Evolutionary conservation across 441 rosid species (phyloP).

Genomic region (Breynia disticha): DNA sequence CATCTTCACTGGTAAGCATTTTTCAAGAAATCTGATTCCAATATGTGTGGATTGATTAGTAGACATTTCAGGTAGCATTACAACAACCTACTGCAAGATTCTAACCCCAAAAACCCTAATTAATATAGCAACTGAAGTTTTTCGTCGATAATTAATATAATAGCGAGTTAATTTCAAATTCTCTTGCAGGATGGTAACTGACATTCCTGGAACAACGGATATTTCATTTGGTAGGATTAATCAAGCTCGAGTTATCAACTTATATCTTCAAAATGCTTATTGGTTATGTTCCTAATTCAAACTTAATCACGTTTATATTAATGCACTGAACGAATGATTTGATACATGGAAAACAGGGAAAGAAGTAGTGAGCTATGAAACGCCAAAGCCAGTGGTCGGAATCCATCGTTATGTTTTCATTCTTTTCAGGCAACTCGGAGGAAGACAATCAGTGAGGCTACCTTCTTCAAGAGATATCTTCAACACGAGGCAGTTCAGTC

Average conservation of each 20-base stretch:
- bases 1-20: conserved; percentile 72
- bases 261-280: too few relatives aligned
- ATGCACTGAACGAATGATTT: too few relatives aligned
- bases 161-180: neutral
- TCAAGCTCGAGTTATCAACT: neutral
- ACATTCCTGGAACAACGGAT: conserved; percentile 90
- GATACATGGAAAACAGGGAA: conserved; percentile 32
- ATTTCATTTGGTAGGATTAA: conserved; percentile 6
- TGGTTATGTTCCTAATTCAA: too few relatives aligned
- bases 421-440: conserved; percentile 70
- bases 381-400: conserved; percentile 74
- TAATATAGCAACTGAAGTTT: too few relatives aligned
- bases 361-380: conserved; percentile 55
- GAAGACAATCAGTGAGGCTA: conserved; percentile 52
- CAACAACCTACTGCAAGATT: neutral
- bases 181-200: conserved; percentile 70
- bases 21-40: neutral
- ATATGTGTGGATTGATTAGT: neutral
- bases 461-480: conserved; percentile 55
- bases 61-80: neutral
- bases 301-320: too few relatives aligned
- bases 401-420: conserved; percentile 76
- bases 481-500: conserved; percentile 60
- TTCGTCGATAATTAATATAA: too few relatives aligned
- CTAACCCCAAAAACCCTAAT: too few relatives aligned